These are phyloP conservation scores for Elongisporangium undulatum DNA, from an alignment of 352 stramenopile species.

Conservation along the genomic window DNA sequence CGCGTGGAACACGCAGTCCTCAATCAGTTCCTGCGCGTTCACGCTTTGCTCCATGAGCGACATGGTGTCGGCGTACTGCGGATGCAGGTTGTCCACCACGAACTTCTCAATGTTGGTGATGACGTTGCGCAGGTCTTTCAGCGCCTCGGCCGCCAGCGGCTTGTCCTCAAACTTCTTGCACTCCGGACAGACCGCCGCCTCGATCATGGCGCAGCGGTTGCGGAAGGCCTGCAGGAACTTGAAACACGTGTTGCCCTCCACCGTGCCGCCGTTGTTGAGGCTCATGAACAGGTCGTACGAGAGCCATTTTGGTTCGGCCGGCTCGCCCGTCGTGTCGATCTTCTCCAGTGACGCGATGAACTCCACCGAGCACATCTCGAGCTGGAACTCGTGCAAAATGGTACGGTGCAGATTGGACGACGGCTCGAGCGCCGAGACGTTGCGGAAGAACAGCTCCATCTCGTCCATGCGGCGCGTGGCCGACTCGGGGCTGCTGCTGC, in stretches of 20 bases:
- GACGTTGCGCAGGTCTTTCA: slow-evolving; percentile 62
- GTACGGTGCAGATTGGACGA: slow-evolving; percentile 46
- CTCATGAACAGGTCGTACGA: slow-evolving; percentile 68
- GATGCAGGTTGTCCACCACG: slow-evolving; percentile 53
- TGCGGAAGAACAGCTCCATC: slow-evolving; percentile 73
- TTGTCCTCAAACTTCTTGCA: slow-evolving; percentile 51
- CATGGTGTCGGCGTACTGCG: slow-evolving; percentile 63
- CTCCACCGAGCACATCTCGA: slow-evolving; percentile 66
- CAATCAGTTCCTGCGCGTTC: slow-evolving; percentile 42
- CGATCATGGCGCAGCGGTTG: slow-evolving; percentile 63
- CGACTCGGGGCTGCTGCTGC: slow-evolving; percentile 27
- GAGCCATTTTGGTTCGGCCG: slow-evolving; percentile 72
- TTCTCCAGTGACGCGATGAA: slow-evolving; percentile 75
- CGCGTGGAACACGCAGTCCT: slow-evolving; percentile 65
- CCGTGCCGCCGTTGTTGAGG: slow-evolving; percentile 54
- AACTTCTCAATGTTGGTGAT: slow-evolving; percentile 79
- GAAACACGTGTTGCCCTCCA: slow-evolving; percentile 77
- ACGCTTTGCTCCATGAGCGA: slow-evolving; percentile 58
- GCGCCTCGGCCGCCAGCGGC: slow-evolving; percentile 42
- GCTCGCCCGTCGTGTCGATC: slow-evolving; percentile 65
- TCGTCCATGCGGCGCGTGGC: slow-evolving; percentile 46
- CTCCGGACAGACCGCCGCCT: slow-evolving; percentile 49
- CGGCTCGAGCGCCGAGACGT: slow-evolving; percentile 62
- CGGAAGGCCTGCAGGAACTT: slow-evolving; percentile 68
- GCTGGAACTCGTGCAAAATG: slow-evolving; percentile 61